Conservation (phyloP, 2,329 filamentous ascomycete species). For the Nannizziopsis arthrosporioides region DNA sequence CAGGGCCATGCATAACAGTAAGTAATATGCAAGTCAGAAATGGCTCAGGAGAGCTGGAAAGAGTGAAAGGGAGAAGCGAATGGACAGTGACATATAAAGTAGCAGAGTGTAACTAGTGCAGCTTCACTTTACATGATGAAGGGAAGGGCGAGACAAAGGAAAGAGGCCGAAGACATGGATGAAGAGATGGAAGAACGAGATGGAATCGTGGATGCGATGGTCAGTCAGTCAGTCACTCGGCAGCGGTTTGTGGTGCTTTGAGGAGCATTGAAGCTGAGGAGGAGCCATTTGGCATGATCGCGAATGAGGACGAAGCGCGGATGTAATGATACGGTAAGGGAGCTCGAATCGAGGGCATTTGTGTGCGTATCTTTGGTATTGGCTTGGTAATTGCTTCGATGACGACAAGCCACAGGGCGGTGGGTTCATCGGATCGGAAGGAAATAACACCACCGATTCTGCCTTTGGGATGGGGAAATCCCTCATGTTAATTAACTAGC, state of each 20-base stretch:
- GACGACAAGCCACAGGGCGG: conserved; percentile 2
- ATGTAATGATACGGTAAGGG: background rate
- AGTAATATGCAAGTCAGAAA: background rate
- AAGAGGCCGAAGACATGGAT: background rate
- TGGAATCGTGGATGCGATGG: background rate
- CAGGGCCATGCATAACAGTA: background rate
- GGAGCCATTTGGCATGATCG: background rate
- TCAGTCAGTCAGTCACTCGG: background rate
- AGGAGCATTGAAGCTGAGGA: conserved; percentile 1
- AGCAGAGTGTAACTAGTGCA: background rate
- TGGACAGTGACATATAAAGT: background rate
- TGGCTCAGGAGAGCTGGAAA: background rate
- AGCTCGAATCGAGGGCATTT: background rate
- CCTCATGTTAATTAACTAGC: no score
- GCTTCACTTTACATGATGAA: conserved; percentile 8
- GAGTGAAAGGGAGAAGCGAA: background rate
- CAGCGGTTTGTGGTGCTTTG: background rate
- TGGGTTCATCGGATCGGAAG: background rate
- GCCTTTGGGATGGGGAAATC: no score
- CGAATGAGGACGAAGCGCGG: background rate
- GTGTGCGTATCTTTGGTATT: background rate
- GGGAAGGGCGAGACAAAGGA: background rate
- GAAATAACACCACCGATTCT: background rate
- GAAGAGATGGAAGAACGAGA: background rate
- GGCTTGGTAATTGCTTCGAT: background rate